These are phyloP conservation scores for Botrytis tulipae DNA, from an alignment of 2,329 filamentous ascomycete species.

Conservation along the genomic window DNA sequence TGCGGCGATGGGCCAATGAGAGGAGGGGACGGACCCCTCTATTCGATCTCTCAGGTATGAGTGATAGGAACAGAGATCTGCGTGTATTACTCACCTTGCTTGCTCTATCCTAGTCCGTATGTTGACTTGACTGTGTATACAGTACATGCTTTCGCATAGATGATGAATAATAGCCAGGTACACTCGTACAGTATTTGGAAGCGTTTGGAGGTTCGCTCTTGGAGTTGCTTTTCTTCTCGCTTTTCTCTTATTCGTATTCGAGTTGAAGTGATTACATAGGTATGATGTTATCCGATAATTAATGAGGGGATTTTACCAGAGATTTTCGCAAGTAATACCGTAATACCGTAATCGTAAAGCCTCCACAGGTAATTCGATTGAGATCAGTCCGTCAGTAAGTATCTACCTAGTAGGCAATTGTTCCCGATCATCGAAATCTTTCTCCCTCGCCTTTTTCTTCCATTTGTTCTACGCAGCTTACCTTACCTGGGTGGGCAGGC, in stretches of 20 bases:
- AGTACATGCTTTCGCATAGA: too few relatives aligned
- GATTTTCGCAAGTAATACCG: background rate
- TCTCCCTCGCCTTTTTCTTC: background rate
- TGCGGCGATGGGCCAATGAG: background rate
- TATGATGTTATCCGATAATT: too few relatives aligned
- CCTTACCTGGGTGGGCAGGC: too few relatives aligned
- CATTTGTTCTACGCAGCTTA: background rate
- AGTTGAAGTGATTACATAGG: background rate
- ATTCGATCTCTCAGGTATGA: background rate
- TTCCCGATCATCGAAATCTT: background rate
- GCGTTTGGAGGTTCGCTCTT: too few relatives aligned
- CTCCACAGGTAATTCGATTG: background rate
- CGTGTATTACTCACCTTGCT: background rate
- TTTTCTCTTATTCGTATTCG: slow-evolving; percentile 7
- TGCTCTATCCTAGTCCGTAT: too few relatives aligned
- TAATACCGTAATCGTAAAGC: too few relatives aligned
- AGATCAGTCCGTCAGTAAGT: background rate
- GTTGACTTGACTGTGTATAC: too few relatives aligned
- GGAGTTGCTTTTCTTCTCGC: too few relatives aligned
- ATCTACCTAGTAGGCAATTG: background rate
- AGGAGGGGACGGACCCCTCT: background rate
- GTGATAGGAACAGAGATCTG: background rate
- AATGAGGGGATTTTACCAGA: too few relatives aligned
- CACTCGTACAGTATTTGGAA: too few relatives aligned
- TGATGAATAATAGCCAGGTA: too few relatives aligned